Evolutionary conservation across 1,284 basidiomycete species (phyloP), one percentile per base, ranked within the genome.

Genomic region (Malassezia slooffiae): DNA sequence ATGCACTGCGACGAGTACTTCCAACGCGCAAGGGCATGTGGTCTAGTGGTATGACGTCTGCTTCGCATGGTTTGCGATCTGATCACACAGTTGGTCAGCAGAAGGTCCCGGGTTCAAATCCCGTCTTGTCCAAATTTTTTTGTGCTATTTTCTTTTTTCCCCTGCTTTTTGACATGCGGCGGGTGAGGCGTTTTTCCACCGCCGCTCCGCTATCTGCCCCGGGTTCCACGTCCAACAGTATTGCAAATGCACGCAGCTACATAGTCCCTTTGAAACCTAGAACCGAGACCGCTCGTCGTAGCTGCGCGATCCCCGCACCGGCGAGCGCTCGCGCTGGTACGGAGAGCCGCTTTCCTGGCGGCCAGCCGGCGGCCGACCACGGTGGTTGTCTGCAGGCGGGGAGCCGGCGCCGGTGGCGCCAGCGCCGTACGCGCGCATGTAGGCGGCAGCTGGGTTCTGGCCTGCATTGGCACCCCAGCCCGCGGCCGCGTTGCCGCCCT

Each of bases 11-110:
- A n/a, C n/a, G n/a, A n/a, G n/a, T n/a, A n/a, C n/a, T n/a, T n/a
- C n/a, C n/a, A n/a, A n/a, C n/a, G n/a, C n/a, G n/a, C n/a, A n/a
- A 24, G 46, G 46, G 46, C 46, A 27, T 48, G 46, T 48, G 46
- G 46, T 48, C 46, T 48, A 48, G 46, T 48, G 46, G 46, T 48
- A 48, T 48, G 46, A 48, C 46, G 46, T 48, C 41, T 48, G 40
- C 46, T 48, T 48, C 46, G 46, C 46, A 48, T 36, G 4, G 36
- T 16, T 23, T 46, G 43, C 38, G 41, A 42, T n/a, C 35, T 30
- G 31, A 43, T n/a, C n/a, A n/a, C n/a, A 26, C n/a, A n/a, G n/a
- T n/a, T 26, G 31, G 20, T 43, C 36, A 48, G 46, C 40, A 48
- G 41, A 48, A 48, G 46, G 46, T 48, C 46, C 46, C 46, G 46